These are phyloP conservation scores for Takashimella tepidaria DNA, from an alignment of 1,284 basidiomycete genomes.

Conservation along the genomic window DNA sequence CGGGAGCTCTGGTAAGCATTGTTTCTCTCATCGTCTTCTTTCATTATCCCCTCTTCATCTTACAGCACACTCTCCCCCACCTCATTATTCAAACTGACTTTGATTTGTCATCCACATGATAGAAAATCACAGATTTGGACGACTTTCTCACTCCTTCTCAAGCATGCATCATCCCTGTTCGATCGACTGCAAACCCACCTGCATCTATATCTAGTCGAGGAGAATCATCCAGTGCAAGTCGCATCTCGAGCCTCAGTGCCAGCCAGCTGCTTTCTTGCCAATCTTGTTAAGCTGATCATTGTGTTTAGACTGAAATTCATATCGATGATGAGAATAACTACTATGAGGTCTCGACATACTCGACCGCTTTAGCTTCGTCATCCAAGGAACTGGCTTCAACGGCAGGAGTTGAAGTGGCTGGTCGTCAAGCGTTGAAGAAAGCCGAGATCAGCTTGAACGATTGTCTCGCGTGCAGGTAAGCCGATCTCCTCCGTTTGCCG, in stretches of 20 bases:
- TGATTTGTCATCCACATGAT: too few species aligned
- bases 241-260: too few species aligned
- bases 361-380: conserved; percentile 24
- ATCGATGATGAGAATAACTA: conserved; percentile 59
- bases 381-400: conserved; percentile 19
- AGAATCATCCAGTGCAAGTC: conserved; percentile 11
- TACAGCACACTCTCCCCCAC: too few species aligned
- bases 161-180: conserved; percentile 93
- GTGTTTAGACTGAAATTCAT: conserved; percentile 68
- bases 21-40: conserved; percentile 1
- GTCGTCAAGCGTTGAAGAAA: conserved; percentile 66
- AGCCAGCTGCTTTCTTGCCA: background rate
- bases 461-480: conserved; percentile 58
- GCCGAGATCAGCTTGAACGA: conserved; percentile 95
- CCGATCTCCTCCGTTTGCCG: too few species aligned
- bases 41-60: conserved; percentile 11
- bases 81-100: too few species aligned
- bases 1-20: too few species aligned
- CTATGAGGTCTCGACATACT: conserved; percentile 44
- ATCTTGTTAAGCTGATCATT: conserved; percentile 1
- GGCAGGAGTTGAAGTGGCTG: conserved; percentile 10
- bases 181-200: too few species aligned
- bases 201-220: too few species aligned
- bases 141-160: conserved; percentile 97
- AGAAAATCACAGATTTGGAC: conserved; percentile 80